These are phyloP conservation scores for Colletotrichum limetticola DNA, from an alignment of 2,329 filamentous ascomycete species.

Conservation along the genomic window DNA sequence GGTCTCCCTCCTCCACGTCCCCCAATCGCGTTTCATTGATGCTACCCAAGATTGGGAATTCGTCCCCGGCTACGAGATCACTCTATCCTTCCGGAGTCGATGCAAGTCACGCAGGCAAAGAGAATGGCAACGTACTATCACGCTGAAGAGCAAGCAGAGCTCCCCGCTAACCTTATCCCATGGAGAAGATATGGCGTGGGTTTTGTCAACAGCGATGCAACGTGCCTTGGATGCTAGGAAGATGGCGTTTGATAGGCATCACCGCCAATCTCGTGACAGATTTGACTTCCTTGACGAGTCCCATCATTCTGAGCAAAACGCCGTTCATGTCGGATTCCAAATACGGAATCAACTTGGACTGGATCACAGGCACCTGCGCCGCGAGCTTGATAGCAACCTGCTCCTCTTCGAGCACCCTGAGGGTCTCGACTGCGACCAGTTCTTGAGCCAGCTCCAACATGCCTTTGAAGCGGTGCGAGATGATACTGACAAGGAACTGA, in stretches of 20 bases:
- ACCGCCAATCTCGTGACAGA: constrained; percentile 46
- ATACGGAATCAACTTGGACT: constrained; percentile 63
- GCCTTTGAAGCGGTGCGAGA: constrained; percentile 51
- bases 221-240: constrained; percentile 52
- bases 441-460: constrained; percentile 52
- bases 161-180: constrained; percentile 58
- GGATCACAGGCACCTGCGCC: constrained; percentile 55
- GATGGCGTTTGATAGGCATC: constrained; percentile 51
- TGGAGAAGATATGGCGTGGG: constrained; percentile 60
- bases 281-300: constrained; percentile 50
- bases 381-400: constrained; percentile 54
- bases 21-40: constrained; percentile 55
- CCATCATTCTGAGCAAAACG: constrained; percentile 54
- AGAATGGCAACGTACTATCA: constrained; percentile 52
- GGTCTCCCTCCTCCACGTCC: constrained; percentile 58
- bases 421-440: constrained; percentile 55
- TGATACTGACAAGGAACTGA: constrained; percentile 53
- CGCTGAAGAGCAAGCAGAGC: constrained; percentile 58
- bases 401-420: constrained; percentile 57
- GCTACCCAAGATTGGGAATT: constrained; percentile 57
- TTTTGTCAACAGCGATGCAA: constrained; percentile 54
- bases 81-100: constrained; percentile 56
- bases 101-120: constrained; percentile 47
- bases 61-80: constrained; percentile 61
- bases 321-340: constrained; percentile 57